Percentiles rank a stretch among this genome's conserved stretches.
Evolutionary conservation across 2,329 filamentous ascomycete species (phyloP).

Genomic region (Neoascochyta sp.): DNA sequence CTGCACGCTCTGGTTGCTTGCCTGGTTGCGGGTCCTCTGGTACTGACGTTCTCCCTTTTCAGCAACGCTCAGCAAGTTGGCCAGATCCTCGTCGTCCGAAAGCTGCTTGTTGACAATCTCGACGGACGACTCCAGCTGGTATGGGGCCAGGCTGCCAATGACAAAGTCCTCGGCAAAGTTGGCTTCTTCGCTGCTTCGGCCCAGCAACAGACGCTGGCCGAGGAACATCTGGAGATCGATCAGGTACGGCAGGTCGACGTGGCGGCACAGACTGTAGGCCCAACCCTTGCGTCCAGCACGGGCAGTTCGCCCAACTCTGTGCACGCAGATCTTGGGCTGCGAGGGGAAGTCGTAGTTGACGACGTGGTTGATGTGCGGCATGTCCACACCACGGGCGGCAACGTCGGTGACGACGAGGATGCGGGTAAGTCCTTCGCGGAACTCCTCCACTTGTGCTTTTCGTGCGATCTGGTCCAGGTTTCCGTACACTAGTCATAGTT

Average conservation of each 20-base stretch:
- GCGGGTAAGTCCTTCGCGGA: constrained; percentile 77
- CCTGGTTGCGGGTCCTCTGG: constrained; percentile 81
- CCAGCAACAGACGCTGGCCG: constrained; percentile 75
- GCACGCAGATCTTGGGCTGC: constrained; percentile 94
- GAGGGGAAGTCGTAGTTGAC: constrained; percentile 99
- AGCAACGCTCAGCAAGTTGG: constrained; percentile 67
- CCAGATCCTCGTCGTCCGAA: constrained; percentile 70
- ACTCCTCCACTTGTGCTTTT: constrained; percentile 87
- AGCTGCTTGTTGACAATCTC: constrained; percentile 83
- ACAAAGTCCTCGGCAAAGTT: constrained; percentile 82
- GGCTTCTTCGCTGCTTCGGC: constrained; percentile 56
- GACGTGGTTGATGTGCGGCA: constrained; percentile 90
- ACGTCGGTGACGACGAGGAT: constrained; percentile 96
- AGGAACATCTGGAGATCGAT: constrained; percentile 93
- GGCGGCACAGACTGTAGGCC: constrained; percentile 88
- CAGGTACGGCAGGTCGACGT: constrained; percentile 85
- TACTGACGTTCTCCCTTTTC: constrained; percentile 91
- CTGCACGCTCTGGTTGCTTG: constrained; percentile 86
- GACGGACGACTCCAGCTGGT: constrained; percentile 67
- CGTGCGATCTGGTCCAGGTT: constrained; percentile 91
- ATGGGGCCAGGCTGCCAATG: constrained; percentile 70
- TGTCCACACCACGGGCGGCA: constrained; percentile 95
- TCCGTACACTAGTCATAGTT: constrained; percentile 64
- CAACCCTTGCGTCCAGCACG: constrained; percentile 89
- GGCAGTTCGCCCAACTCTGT: constrained; percentile 92